Base-by-base conservation (phyloP, 2,329 filamentous ascomycete species). In the Bertia moriformis region DNA sequence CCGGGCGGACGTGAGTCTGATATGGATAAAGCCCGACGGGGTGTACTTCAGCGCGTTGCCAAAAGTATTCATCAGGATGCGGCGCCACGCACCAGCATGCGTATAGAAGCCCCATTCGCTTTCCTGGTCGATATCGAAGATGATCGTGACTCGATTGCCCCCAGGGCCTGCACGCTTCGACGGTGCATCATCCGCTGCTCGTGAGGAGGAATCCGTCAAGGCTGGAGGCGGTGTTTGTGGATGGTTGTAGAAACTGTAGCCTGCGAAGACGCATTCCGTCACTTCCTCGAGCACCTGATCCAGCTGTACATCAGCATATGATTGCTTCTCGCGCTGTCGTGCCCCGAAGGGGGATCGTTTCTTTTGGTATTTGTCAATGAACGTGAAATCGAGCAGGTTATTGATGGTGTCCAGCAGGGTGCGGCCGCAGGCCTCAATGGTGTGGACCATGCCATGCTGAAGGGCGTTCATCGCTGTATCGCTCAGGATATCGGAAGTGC, bases 41-140 rank as follows among this genome's bases (percentile, higher is more conserved):
- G 72, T 78, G 42, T 77, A 79, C 49, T 78, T 79, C 48, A 78
- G 59, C 0, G 74, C 65, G 46, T 79, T 79, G 5, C 70, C 70
- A 32, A 77, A 69, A 1, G 78, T 47, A 41, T 78, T 78, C 71
- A 77, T 75, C 37, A 78, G 61, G 37, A 78, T 66, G 4, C 71
- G 60, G n/a, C 61, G 54, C 4, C 62, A 47, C 1, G 58, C 59
- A 0, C 74, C 73, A 0, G 69, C 65, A 37, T 77, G 66, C 2
- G 69, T 65, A 3, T 64, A 57, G 46, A 73, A 75, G 1, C 56
- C 52, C 71, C 74, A 78, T 7, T 49, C 60, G 45, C 39, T 60
- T 43, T 17, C 59, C 41, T 49, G 61, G 2, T 67, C 61, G 12
- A 77, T 64, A 44, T 75, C 65, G 4, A 75, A 50, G 18, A 71